Evolutionary conservation across 1,139 yeast species (phyloP).

Genomic region (Candida mesenterica): DNA sequence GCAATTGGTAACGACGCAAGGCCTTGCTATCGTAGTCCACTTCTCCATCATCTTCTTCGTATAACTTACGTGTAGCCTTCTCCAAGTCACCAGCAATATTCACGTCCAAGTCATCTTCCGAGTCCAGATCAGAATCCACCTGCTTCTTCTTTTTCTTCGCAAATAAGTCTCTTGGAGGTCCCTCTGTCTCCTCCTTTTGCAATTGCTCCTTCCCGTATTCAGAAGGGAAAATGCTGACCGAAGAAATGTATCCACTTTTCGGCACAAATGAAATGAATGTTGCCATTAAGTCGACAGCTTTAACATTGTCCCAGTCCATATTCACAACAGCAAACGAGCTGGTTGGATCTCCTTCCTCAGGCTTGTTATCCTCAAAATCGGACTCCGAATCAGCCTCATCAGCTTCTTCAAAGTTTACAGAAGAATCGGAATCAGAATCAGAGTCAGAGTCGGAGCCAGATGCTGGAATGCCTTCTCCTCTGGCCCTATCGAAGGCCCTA

Average conservation of each 20-base stretch:
- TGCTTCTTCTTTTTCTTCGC: constrained; percentile 31
- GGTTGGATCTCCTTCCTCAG: constrained; percentile 86
- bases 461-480: constrained; percentile 56
- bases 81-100: constrained; percentile 43
- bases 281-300: constrained; percentile 85
- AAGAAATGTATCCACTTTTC: constrained; percentile 62
- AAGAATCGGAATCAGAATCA: constrained; percentile 26
- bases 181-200: constrained; percentile 86
- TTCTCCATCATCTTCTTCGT: constrained; percentile 69
- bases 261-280: constrained; percentile 89
- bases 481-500: constrained; percentile 54
- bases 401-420: constrained; percentile 27
- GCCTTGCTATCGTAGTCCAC: constrained; percentile 72
- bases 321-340: constrained; percentile 85
- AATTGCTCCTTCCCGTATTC: constrained; percentile 92
- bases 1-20: constrained; percentile 72
- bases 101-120: constrained; percentile 47
- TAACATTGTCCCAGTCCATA: constrained; percentile 94
- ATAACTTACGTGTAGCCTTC: constrained; percentile 61
- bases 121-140: constrained; percentile 30
- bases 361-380: constrained; percentile 57
- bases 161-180: constrained; percentile 89
- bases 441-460: constrained; percentile 32
- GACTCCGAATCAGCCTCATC: constrained; percentile 53
- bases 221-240: constrained; percentile 82